Base-by-base conservation (phyloP, 139 green algal species). In the Chlorella sp. region DNA sequence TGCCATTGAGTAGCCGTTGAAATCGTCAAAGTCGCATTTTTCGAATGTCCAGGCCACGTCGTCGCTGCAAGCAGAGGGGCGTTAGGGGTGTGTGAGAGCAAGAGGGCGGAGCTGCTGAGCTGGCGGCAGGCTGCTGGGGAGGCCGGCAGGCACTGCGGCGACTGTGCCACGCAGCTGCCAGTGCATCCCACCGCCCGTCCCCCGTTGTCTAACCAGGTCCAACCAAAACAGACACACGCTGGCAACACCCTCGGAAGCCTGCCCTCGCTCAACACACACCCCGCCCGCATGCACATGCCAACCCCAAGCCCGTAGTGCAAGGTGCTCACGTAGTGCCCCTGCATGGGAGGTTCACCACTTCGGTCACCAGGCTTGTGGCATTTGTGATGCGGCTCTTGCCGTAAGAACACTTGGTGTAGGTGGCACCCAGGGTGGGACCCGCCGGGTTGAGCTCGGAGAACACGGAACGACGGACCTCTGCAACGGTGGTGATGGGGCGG, bases 341-440 rank as follows among this genome's bases (percentile, higher is more conserved):
- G 80, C 90, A 92, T 57, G 78, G 76, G 30, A 92, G 86, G 1
- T 64, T 39, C 24, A 92, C 37, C 11, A 36, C 12, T 3, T 64
- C 69, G 0, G 89, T 32, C 42, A 82, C 42, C 21, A 32, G 22
- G 53, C 86, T 76, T 18, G 39, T 32, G 61, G n/a, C 40, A 16
- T 30, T 16, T 22, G 39, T 92, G 39, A 92, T 76, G 21, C 86
- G 42, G 78, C 76, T 83, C 57, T 60, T 84, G 66, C 66, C 79
- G 66, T 92, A 88, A 3, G 79, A 89, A 69, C 86, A 91, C 24
- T 34, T 22, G 34, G n/a, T 73, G 30, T 88, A 85, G 40, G 83
- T 85, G 68, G 53, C 71, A 15, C 86, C 78, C 37, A 92, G 32
- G 1, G 79, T 92, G 37, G 53, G 30, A 7, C 42, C 80, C 15